Conservation (phyloP, 2,329 filamentous ascomycete species). For the Ploettnerulaceae sp. region DNA sequence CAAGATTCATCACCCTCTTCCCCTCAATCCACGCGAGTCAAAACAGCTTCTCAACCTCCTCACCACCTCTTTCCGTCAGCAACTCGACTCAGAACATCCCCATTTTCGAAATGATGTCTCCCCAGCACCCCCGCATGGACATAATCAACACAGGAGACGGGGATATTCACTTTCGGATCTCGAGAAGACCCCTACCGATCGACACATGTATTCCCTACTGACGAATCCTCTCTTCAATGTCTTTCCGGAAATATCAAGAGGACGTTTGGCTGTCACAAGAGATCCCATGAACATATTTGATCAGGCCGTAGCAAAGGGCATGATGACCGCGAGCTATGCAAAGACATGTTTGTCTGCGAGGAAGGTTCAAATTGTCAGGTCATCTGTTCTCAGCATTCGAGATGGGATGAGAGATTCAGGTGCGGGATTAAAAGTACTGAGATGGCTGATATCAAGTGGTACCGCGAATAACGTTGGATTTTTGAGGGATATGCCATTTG, state of each 20-base stretch:
- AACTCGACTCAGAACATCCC: conserved; percentile 54
- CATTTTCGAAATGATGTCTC: conserved; percentile 1
- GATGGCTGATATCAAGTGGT: conserved; percentile 31
- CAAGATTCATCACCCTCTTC: conserved; percentile 47
- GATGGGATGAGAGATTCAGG: conserved; percentile 29
- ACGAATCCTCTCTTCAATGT: conserved; percentile 44
- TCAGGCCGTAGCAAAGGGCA: conserved; percentile 29
- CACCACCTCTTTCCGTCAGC: conserved; percentile 57
- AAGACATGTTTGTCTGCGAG: conserved; percentile 24
- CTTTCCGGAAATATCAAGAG: not conserved
- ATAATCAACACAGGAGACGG: conserved; percentile 18
- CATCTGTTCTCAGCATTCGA: conserved; percentile 15
- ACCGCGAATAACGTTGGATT: conserved; percentile 24
- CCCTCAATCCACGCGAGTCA: conserved; percentile 52
- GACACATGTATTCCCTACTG: conserved; percentile 46
- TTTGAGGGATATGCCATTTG: conserved; percentile 22
- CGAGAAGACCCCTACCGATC: conserved; percentile 35
- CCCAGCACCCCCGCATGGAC: not conserved
- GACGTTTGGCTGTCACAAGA: not conserved
- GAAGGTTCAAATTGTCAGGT: conserved; percentile 21
- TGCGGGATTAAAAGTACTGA: conserved; percentile 31
- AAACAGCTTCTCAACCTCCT: conserved; percentile 55
- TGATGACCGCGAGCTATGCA: conserved; percentile 30
- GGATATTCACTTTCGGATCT: conserved; percentile 14
- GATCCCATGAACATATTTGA: conserved; percentile 33